Conservation (phyloP, 805 yeast species). For the Metschnikowia lachancei region DNA sequence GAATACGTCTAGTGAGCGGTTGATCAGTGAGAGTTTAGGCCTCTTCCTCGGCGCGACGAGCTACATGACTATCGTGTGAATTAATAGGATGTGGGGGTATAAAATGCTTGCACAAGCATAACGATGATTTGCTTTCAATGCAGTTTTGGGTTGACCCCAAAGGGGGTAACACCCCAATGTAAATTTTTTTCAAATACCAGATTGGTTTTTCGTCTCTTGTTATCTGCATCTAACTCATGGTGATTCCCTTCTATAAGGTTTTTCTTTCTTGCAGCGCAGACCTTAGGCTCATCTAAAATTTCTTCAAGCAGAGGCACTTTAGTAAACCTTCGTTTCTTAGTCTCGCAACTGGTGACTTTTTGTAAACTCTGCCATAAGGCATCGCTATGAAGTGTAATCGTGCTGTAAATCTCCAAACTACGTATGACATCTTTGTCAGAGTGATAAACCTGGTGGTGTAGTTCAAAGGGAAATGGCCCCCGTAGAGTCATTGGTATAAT, state of each 20-base stretch:
- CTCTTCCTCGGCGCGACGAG: too few species aligned
- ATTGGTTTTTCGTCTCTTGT: not conserved
- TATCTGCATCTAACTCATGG: not conserved
- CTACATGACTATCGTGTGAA: too few species aligned
- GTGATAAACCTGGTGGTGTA: slow-evolving; percentile 4
- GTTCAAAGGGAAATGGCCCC: slow-evolving; percentile 7
- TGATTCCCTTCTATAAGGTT: too few species aligned
- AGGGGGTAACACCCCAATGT: not conserved
- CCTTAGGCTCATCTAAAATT: not conserved
- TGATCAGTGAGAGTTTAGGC: too few species aligned
- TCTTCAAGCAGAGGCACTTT: slow-evolving; percentile 14
- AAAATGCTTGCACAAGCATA: too few species aligned
- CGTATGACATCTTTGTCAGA: not conserved
- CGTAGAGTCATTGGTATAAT: not conserved
- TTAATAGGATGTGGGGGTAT: too few species aligned
- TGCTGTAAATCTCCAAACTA: slow-evolving; percentile 2
- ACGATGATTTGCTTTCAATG: not conserved
- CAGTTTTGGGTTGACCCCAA: not conserved
- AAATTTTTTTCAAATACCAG: not conserved
- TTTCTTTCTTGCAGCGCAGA: not conserved
- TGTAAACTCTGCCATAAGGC: not conserved
- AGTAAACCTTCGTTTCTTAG: not conserved
- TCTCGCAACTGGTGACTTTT: not conserved
- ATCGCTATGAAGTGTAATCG: not conserved
- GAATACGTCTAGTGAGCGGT: too few species aligned